Percentiles rank a stretch among this genome's conserved stretches.
Conservation (phyloP, 2,329 filamentous ascomycete genomes). For the Didymella lethalis region DNA sequence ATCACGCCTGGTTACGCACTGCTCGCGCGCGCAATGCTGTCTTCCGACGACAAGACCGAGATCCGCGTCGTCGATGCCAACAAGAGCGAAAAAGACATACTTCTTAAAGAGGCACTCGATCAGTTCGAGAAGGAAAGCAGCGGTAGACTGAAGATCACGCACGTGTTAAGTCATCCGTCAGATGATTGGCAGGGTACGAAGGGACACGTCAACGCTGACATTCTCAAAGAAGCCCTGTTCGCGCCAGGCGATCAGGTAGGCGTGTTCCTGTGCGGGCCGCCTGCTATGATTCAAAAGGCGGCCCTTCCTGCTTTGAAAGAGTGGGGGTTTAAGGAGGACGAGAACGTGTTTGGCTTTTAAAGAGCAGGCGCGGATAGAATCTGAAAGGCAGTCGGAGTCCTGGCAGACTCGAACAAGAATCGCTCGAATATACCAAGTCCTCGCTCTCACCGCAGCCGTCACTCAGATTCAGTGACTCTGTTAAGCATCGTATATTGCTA, state of each 20-base stretch:
- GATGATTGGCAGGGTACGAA: constrained; percentile 57
- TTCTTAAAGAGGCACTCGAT: constrained; percentile 56
- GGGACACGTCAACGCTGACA: constrained; percentile 55
- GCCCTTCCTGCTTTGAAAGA: constrained; percentile 58
- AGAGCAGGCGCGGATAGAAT: not conserved
- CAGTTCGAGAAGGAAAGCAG: constrained; percentile 49
- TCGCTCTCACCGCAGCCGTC: not conserved
- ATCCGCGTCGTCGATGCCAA: constrained; percentile 60
- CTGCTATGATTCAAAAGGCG: constrained; percentile 61
- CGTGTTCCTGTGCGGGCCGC: constrained; percentile 60
- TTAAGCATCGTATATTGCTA: not conserved
- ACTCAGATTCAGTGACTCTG: not conserved
- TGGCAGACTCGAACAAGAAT: not conserved
- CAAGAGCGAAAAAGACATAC: constrained; percentile 57
- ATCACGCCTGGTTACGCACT: constrained; percentile 63
- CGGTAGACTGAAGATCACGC: constrained; percentile 55
- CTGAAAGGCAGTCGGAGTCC: not conserved
- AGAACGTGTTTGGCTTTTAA: constrained; percentile 57
- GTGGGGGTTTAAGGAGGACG: constrained; percentile 57
- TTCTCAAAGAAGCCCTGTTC: constrained; percentile 55
- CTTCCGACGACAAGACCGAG: constrained; percentile 47
- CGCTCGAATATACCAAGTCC: not conserved
- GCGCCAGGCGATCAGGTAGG: constrained; percentile 53
- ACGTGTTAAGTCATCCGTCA: constrained; percentile 58
- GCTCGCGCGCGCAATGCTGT: constrained; percentile 54